These are phyloP conservation scores for Calocera cornea DNA, from an alignment of 768 basidiomycete species.

Conservation along the genomic window DNA sequence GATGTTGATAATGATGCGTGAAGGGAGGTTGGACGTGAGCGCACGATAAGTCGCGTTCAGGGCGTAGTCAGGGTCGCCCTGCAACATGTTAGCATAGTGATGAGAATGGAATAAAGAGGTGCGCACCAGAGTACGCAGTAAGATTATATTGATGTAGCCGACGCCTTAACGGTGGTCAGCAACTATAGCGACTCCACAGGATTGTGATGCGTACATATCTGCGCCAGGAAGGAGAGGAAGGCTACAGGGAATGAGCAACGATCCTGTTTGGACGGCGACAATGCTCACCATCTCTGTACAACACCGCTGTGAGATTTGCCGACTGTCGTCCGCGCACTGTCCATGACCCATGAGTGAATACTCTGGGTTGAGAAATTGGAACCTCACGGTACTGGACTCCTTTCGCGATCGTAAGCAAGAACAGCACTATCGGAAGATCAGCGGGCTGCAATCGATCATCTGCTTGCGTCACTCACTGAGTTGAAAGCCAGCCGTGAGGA, in stretches of 20 bases:
- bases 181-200: not conserved
- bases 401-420: not conserved
- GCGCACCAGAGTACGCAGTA: not conserved
- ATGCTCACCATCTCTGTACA: not conserved
- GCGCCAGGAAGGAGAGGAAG: not conserved
- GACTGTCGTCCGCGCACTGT: not conserved
- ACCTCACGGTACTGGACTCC: not conserved
- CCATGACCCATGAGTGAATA: not conserved
- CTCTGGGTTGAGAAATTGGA: not conserved
- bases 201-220: not conserved
- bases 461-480: not conserved
- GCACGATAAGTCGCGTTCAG: not conserved
- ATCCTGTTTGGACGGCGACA: too few species aligned
- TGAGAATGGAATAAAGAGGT: not conserved
- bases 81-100: not conserved
- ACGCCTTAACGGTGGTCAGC: too few species aligned
- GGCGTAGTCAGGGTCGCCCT: not conserved
- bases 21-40: not conserved
- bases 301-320: not conserved
- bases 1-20: not conserved
- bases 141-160: not conserved
- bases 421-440: not conserved
- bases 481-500: not conserved
- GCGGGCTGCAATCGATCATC: not conserved
- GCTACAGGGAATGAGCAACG: too few species aligned